A percentile compares a stretch with the other conserved stretches of the same genome.
phyloP scores from a whole-genome alignment of 148 eudicot genomes.

The Amaranthus palmeri region DNA sequence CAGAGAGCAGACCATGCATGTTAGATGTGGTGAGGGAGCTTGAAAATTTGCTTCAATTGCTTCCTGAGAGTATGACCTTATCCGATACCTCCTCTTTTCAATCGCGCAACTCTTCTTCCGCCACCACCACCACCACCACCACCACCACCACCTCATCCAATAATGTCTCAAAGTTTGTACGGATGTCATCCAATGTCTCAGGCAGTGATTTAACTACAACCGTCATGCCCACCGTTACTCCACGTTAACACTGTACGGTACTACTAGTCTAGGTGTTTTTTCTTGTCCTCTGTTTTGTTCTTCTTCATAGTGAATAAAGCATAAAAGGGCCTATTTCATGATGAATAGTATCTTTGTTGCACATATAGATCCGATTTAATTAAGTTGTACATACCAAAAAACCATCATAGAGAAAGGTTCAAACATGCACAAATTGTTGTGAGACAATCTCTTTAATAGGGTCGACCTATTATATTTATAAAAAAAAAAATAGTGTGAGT shows the following conservation, averaged over 20 bases:
- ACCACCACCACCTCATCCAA: constrained; percentile 21
- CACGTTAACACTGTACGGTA: constrained; percentile 31
- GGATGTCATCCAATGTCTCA: constrained; percentile 35
- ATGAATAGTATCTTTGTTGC: no score
- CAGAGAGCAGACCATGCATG: constrained; percentile 68
- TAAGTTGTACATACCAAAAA: no score
- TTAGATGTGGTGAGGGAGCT: constrained; percentile 77
- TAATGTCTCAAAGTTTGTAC: constrained; percentile 23
- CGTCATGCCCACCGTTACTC: constrained; percentile 30
- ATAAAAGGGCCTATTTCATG: no score
- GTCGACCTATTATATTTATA: no score
- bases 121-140: neutral
- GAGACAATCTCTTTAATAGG: no score
- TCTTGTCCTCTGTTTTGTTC: no score
- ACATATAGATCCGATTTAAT: no score
- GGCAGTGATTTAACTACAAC: constrained; percentile 55
- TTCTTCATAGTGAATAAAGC: no score
- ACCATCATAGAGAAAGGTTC: no score
- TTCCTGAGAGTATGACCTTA: constrained; percentile 41
- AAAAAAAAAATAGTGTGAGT: no score
- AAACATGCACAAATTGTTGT: no score
- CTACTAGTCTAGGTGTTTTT: no score
- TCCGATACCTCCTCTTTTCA: constrained; percentile 23
- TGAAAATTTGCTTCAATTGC: constrained; percentile 42
- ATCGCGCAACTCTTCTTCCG: constrained; percentile 24